These are phyloP conservation scores for Pestalotiopsis sp. DNA, from an alignment of 2,329 filamentous ascomycete genomes.

Conservation along the genomic window DNA sequence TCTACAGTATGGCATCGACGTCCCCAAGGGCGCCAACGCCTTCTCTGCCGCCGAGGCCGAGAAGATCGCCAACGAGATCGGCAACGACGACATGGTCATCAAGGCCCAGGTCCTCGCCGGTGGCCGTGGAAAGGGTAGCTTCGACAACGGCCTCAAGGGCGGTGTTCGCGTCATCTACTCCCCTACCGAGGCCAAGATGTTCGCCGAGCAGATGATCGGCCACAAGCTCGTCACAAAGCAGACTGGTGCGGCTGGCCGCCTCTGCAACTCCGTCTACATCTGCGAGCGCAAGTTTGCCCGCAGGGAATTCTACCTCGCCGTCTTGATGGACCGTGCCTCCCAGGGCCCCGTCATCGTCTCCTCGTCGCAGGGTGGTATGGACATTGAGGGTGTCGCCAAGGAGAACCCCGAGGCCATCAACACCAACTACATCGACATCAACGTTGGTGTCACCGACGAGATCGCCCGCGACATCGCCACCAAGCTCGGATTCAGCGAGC, in stretches of 20 bases:
- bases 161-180: conserved; percentile 99
- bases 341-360: conserved; percentile 96
- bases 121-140: conserved; percentile 95
- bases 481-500: conserved; percentile 95
- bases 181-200: conserved; percentile 94
- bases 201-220: conserved; percentile 98
- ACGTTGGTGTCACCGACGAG: conserved; percentile 92
- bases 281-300: conserved; percentile 99
- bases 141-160: conserved; percentile 98
- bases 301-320: conserved; percentile 97
- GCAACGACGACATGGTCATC: conserved; percentile 97
- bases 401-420: conserved; percentile 95
- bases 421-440: conserved; percentile 92
- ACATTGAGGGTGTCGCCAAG: conserved; percentile 98
- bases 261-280: conserved; percentile 98
- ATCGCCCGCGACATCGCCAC: conserved; percentile 88
- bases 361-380: conserved; percentile 98
- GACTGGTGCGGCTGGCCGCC: conserved; percentile 88
- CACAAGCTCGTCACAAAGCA: conserved; percentile 99
- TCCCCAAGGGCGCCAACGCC: conserved; percentile 88
- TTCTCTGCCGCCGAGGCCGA: conserved; percentile 85
- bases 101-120: conserved; percentile 99
- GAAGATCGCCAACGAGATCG: conserved; percentile 85
- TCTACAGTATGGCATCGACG: conserved; percentile 85
- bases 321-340: conserved; percentile 94